Evolutionary conservation across 352 stramenopile species (phyloP).

Genomic region (Globisporangium orthogonon): DNA sequence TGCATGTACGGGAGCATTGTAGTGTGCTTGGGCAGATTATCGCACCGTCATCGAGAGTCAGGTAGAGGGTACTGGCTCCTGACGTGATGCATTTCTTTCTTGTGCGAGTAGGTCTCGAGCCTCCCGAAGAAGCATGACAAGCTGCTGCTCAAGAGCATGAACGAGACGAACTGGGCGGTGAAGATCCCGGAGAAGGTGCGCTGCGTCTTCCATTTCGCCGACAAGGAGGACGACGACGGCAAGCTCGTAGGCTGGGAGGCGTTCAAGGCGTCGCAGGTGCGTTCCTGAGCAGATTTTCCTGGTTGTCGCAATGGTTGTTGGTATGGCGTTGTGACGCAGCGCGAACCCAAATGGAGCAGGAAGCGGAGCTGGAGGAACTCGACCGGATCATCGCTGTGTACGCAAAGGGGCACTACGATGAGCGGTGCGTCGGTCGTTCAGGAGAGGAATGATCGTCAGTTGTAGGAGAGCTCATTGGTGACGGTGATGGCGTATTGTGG

Average conservation of each 20-base stretch:
- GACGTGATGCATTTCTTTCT: no score
- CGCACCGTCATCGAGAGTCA: no score
- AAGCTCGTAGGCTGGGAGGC: slow-evolving; percentile 53
- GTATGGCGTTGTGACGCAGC: not conserved
- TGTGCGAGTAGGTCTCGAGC: slow-evolving; percentile 30
- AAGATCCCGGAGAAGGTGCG: slow-evolving; percentile 73
- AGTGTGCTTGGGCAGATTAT: no score
- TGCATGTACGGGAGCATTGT: slow-evolving; percentile 29
- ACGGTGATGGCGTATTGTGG: not conserved
- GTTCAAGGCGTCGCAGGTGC: slow-evolving; percentile 56
- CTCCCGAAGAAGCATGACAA: slow-evolving; percentile 63
- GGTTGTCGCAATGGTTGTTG: no score
- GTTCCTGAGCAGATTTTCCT: not conserved
- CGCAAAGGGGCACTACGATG: slow-evolving; percentile 64
- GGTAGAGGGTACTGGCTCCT: no score
- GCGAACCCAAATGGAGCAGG: slow-evolving; percentile 13
- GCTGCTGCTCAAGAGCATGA: slow-evolving; percentile 35
- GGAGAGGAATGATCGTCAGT: not conserved
- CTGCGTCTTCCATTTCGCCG: slow-evolving; percentile 66
- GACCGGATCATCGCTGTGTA: slow-evolving; percentile 55
- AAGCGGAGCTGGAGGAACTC: slow-evolving; percentile 53
- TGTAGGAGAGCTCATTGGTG: not conserved
- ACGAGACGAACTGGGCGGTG: slow-evolving; percentile 56
- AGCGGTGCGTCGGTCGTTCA: slow-evolving; percentile 25
- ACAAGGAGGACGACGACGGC: slow-evolving; percentile 48